Conservation (phyloP, 2,329 filamentous ascomycete species). For the Cladophialophora exuberans region DNA sequence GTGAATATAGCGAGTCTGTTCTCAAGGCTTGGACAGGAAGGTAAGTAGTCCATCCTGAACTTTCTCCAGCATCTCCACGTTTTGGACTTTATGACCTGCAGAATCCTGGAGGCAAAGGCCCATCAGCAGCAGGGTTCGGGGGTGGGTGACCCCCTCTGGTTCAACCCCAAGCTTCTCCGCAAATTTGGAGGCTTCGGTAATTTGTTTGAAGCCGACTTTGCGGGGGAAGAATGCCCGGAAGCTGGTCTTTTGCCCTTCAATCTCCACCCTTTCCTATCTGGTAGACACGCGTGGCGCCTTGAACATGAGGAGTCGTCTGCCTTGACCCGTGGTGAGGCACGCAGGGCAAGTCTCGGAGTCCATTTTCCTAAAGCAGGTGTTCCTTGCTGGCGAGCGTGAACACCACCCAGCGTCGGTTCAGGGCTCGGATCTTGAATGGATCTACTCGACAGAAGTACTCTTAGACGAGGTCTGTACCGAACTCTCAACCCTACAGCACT, state of each 20-base stretch:
- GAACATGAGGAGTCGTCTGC: too few relatives aligned
- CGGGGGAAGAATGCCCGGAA: constrained; percentile 11
- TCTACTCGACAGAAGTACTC: too few relatives aligned
- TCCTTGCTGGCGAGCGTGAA: too few relatives aligned
- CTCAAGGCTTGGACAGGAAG: background rate
- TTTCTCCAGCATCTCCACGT: constrained; percentile 10
- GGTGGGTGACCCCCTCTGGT: too few relatives aligned
- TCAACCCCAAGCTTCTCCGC: constrained; percentile 4
- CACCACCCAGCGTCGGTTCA: too few relatives aligned
- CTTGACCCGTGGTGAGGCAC: too few relatives aligned
- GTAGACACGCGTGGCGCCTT: too few relatives aligned
- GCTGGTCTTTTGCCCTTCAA: background rate
- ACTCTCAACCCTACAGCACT: too few relatives aligned
- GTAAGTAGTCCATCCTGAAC: background rate
- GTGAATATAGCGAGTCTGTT: too few relatives aligned
- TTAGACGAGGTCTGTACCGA: background rate
- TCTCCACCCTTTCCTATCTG: too few relatives aligned
- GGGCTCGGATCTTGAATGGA: too few relatives aligned
- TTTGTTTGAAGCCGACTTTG: constrained; percentile 26
- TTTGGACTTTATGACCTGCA: constrained; percentile 5
- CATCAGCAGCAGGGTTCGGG: background rate
- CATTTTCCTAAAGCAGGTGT: constrained; percentile 20
- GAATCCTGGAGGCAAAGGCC: background rate
- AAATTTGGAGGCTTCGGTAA: constrained; percentile 10
- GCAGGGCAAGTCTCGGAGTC: constrained; percentile 3